Evolutionary conservation across 371 early-diverging fungal genomes (phyloP), one percentile per base, ranked within the genome.

Genomic region (Chytridium lagenaria): DNA sequence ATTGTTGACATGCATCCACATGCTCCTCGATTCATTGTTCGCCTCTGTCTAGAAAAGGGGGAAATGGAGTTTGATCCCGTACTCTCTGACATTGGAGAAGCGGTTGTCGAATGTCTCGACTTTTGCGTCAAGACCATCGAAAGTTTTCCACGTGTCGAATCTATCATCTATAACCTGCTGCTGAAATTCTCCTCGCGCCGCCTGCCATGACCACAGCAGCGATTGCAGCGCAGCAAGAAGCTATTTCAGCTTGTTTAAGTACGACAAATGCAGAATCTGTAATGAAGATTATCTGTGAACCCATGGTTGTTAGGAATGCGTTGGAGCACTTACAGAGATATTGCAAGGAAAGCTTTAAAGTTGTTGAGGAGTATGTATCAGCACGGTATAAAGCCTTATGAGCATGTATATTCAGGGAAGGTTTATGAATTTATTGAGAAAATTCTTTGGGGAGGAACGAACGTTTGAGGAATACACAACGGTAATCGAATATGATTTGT

Each of bases 61-160:
- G 50, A 74, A 22, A 72, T 84, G 64, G 84, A 83, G 68, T 87
- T 80, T 69, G 87, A 87, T 38, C 87, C 87, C n/a, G 76, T 81
- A 31, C 67, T 85, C 10, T 59, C 71, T 1, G 87, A 87, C 39
- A 80, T 87, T 51, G 77, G 77, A 1, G 85, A 82, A 50, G 80
- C 81, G 1, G 65, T 85, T 2, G 50, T 84, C 34, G 85, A 87
- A 52, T 78, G 84, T n/a, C 71, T 87, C 10, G 77, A 77, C 12
- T 83, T 78, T 44, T 70, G 84, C 55, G 70, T 80, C 26, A 73
- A 70, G 19, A 83, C 86, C 2, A 74, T 85, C 36, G 84, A 84
- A 49, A 74, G 75, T 10, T 50, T 85, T 26, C 85, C 87, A 0
- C 37, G 69, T 28, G 72, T 86, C 15, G 85, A 82, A 31, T 52